phyloP scores from a whole-genome alignment of 139 green algal genomes.

The Trebouxia sp. region DNA sequence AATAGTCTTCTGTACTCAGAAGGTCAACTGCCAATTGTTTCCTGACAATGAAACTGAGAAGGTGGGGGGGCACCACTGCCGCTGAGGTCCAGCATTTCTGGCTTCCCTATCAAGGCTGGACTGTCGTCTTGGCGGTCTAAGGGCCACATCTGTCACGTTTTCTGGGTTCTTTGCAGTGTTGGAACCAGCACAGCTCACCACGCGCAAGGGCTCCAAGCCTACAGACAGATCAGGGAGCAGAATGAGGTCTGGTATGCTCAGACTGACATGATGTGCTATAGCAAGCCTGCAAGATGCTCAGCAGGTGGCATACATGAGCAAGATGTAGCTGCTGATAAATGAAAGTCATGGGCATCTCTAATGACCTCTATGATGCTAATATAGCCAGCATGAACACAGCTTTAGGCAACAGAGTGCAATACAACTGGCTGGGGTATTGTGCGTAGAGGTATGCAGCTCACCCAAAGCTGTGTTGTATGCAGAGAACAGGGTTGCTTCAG shows the following conservation, averaged over 20 bases:
- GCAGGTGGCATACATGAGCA: too few species aligned
- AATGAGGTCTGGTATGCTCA: too few species aligned
- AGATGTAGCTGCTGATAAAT: neutral
- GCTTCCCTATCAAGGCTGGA: neutral
- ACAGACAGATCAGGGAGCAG: too few species aligned
- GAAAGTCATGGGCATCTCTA: neutral
- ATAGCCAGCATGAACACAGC: too few species aligned
- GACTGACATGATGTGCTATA: too few species aligned
- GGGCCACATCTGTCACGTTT: neutral
- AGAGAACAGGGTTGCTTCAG: constrained; percentile 53
- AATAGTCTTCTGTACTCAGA: too few species aligned
- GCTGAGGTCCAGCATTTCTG: neutral
- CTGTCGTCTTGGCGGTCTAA: neutral
- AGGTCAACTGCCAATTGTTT: neutral
- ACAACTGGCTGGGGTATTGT: neutral
- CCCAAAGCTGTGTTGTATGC: constrained; percentile 48
- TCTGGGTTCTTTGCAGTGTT: neutral
- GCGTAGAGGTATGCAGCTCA: neutral
- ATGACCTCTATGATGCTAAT: too few species aligned
- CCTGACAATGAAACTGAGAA: neutral
- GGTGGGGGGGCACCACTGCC: neutral
- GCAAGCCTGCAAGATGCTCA: too few species aligned
- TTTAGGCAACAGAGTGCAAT: too few species aligned
- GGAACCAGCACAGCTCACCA: constrained; percentile 1
- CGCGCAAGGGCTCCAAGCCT: neutral